These are phyloP conservation scores for Geosmithia flava DNA, from an alignment of 2,329 filamentous ascomycete genomes.

Conservation along the genomic window DNA sequence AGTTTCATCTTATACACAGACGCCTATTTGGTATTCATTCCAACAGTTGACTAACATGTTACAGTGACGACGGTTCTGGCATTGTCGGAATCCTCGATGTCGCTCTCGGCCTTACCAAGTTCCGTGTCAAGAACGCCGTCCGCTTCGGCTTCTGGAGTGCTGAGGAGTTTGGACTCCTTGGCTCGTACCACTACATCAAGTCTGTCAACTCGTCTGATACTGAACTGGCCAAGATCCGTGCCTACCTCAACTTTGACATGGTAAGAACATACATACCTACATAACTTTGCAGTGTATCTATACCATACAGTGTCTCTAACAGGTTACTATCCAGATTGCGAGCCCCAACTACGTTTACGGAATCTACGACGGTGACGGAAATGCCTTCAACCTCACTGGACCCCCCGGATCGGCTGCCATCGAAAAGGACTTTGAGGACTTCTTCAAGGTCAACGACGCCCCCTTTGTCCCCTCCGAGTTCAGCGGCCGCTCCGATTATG, in stretches of 20 bases:
- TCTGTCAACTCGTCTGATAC: constrained; percentile 23
- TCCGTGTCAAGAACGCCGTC: constrained; percentile 32
- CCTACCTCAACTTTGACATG: constrained; percentile 48
- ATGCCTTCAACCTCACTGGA: constrained; percentile 41
- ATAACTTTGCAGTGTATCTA: too few relatives aligned
- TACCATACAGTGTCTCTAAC: too few relatives aligned
- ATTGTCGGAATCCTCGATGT: constrained; percentile 32
- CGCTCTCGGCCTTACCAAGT: constrained; percentile 27
- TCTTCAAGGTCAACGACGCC: constrained; percentile 31
- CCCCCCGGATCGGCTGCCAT: constrained; percentile 48
- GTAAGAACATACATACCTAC: constrained; percentile 10
- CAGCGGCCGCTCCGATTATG: constrained; percentile 55
- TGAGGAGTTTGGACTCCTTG: constrained; percentile 35
- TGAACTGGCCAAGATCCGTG: constrained; percentile 35
- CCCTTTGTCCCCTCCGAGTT: constrained; percentile 50
- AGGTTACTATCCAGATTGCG: constrained; percentile 18
- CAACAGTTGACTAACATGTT: background rate
- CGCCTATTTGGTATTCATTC: background rate
- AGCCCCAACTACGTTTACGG: constrained; percentile 36
- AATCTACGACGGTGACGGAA: constrained; percentile 49
- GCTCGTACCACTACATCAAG: constrained; percentile 36
- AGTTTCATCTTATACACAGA: constrained; percentile 5
- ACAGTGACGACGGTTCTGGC: constrained; percentile 44
- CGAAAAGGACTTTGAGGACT: constrained; percentile 44
- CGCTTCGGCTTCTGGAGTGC: constrained; percentile 40